Percentiles rank a stretch among this genome's conserved stretches.
phyloP scores from a whole-genome alignment of 306 rosid genomes.

The Vigna radiata region DNA sequence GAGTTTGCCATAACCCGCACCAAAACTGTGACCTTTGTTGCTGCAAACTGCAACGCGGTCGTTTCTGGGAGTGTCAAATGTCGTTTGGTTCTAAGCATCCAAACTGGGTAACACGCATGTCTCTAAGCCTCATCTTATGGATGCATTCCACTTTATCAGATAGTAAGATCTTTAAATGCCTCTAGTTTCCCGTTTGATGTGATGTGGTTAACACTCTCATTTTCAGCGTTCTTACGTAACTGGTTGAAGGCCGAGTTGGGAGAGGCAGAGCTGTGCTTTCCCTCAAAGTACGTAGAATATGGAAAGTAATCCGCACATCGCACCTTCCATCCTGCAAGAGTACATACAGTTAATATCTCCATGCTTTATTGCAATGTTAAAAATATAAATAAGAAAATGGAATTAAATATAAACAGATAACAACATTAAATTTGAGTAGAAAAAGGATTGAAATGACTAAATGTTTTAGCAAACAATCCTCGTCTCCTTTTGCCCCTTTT shows the following conservation, averaged over 20 bases:
- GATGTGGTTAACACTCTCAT: constrained; percentile 56
- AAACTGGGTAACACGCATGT: constrained; percentile 22
- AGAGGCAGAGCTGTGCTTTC: constrained; percentile 74
- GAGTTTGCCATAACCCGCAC: constrained; percentile 42
- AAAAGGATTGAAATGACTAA: background rate
- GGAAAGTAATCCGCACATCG: constrained; percentile 81
- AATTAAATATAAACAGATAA: constrained; percentile 1
- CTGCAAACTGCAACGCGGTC: constrained; percentile 47
- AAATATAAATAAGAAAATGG: background rate
- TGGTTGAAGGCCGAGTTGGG: constrained; percentile 63
- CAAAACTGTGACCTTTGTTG: constrained; percentile 49
- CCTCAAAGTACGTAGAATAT: constrained; percentile 79
- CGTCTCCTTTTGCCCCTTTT: background rate
- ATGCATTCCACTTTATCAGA: constrained; percentile 48
- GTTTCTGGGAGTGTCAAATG: constrained; percentile 35
- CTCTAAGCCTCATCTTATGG: constrained; percentile 27
- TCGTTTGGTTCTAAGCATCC: constrained; percentile 47
- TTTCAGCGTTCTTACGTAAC: constrained; percentile 59
- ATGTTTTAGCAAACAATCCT: constrained; percentile 26
- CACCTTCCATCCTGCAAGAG: constrained; percentile 83
- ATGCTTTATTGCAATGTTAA: background rate
- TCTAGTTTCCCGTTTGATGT: constrained; percentile 74
- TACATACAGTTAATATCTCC: background rate
- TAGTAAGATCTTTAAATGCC: constrained; percentile 65
- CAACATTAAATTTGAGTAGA: background rate